These are phyloP conservation scores for Geotrichum fermentans DNA, from an alignment of 1,139 yeast genomes.

Conservation along the genomic window DNA sequence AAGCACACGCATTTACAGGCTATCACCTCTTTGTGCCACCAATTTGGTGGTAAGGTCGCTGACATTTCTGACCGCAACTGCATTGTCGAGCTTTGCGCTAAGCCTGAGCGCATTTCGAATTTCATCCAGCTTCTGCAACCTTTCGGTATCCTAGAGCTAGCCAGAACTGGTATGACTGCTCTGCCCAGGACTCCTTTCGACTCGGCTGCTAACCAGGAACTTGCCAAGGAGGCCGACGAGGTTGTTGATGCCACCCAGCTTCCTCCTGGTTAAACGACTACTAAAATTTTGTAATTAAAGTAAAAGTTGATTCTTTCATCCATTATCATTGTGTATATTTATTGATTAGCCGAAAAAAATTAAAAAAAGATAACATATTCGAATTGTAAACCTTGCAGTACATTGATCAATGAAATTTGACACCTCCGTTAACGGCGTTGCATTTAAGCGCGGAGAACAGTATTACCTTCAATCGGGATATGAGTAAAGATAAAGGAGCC, in stretches of 20 bases:
- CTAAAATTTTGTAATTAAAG: too few species aligned
- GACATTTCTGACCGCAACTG: conserved; percentile 93
- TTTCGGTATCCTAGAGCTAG: conserved; percentile 91
- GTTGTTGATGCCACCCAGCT: conserved; percentile 44
- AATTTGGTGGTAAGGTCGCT: conserved; percentile 89
- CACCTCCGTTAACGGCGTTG: too few species aligned
- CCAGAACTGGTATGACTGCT: conserved; percentile 98
- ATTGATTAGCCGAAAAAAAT: neutral
- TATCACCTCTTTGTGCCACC: conserved; percentile 70
- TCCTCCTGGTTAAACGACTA: conserved; percentile 75
- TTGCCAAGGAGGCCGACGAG: conserved; percentile 57
- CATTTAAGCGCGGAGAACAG: conserved; percentile 18
- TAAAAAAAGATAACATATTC: too few species aligned
- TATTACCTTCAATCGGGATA: conserved; percentile 29
- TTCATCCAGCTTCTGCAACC: conserved; percentile 88
- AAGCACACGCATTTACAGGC: conserved; percentile 86
- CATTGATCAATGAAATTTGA: too few species aligned
- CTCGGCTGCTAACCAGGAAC: conserved; percentile 45
- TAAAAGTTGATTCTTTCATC: neutral
- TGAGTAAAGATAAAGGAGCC: conserved; percentile 35
- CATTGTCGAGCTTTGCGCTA: conserved; percentile 88
- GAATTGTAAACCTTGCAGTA: too few species aligned
- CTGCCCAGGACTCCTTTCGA: conserved; percentile 90
- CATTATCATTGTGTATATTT: neutral
- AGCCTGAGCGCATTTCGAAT: conserved; percentile 82